Percentiles rank a stretch among this genome's conserved stretches.
Conservation (phyloP, 2,329 filamentous ascomycete genomes). For the Sordariomycetes sp. region DNA sequence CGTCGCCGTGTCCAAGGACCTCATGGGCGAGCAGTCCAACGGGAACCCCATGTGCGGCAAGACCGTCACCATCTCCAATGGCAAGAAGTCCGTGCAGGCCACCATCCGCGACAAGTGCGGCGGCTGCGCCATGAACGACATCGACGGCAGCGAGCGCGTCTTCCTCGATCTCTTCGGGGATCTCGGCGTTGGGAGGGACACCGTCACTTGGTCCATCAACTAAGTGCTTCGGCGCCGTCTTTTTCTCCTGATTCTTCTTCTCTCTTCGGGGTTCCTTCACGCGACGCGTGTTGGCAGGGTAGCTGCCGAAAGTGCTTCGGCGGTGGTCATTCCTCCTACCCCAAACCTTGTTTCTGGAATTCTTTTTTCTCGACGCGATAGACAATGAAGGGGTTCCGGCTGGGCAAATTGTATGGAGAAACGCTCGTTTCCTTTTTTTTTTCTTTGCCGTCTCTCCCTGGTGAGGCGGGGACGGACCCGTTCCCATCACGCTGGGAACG, state of each 20-base stretch:
- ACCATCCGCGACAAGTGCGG: constrained; percentile 64
- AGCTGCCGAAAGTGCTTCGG: neutral
- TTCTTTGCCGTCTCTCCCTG: neutral
- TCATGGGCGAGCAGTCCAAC: constrained; percentile 55
- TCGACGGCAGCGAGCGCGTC: constrained; percentile 47
- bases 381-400: neutral
- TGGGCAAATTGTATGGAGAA: neutral
- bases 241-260: neutral
- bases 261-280: neutral
- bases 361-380: neutral
- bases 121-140: constrained; percentile 41
- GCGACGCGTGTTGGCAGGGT: neutral
- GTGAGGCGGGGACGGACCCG: neutral
- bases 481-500: neutral
- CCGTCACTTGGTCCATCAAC: constrained; percentile 31
- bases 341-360: neutral
- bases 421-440: neutral
- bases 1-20: constrained; percentile 50
- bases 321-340: neutral
- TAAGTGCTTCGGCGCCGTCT: constrained; percentile 9
- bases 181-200: constrained; percentile 26
- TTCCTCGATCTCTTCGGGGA: constrained; percentile 38
- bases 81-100: constrained; percentile 40
- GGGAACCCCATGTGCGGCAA: constrained; percentile 58
- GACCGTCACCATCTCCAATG: constrained; percentile 47